phyloP scores from a whole-genome alignment of 1,284 basidiomycete species.

The Rhodotorula sp. region DNA sequence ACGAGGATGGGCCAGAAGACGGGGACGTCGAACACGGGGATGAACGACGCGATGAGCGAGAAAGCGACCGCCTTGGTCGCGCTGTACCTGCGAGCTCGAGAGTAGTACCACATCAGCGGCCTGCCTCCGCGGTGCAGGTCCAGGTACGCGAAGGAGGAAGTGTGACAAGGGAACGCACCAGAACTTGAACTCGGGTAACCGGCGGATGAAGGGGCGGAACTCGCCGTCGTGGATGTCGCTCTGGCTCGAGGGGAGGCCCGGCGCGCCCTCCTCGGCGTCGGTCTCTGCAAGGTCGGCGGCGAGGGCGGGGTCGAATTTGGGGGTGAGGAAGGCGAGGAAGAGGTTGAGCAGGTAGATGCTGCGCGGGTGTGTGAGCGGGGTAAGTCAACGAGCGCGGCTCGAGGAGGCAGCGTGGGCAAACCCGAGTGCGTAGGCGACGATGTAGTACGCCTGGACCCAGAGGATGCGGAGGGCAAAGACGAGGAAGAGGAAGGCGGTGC shows the following conservation, averaged over 20 bases:
- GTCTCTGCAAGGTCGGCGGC: conserved; percentile 90
- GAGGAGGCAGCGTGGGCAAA: conserved; percentile 9
- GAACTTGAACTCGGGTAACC: conserved; percentile 95
- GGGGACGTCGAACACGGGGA: conserved; percentile 81
- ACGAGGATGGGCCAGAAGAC: conserved; percentile 98
- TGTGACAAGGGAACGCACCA: conserved; percentile 62
- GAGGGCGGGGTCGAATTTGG: conserved; percentile 93
- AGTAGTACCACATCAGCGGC: no score
- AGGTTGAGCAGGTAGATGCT: conserved; percentile 84
- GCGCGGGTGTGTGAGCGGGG: not conserved
- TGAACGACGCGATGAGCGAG: conserved; percentile 76
- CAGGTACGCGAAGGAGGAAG: no score
- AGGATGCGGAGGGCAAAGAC: conserved; percentile 87
- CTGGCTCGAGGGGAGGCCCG: conserved; percentile 51
- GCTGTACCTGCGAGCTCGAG: conserved; percentile 67
- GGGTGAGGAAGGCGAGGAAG: conserved; percentile 68
- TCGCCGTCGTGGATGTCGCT: conserved; percentile 68
- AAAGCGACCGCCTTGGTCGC: conserved; percentile 84
- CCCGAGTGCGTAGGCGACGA: conserved; percentile 49
- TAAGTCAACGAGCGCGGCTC: not conserved
- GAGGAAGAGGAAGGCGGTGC: conserved; percentile 68
- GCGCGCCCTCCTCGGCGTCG: conserved; percentile 92
- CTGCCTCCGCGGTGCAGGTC: no score
- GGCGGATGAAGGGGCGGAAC: conserved; percentile 92
- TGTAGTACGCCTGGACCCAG: conserved; percentile 67